Conservation (phyloP, 2,329 filamentous ascomycete species). For the Didymella segeticola region DNA sequence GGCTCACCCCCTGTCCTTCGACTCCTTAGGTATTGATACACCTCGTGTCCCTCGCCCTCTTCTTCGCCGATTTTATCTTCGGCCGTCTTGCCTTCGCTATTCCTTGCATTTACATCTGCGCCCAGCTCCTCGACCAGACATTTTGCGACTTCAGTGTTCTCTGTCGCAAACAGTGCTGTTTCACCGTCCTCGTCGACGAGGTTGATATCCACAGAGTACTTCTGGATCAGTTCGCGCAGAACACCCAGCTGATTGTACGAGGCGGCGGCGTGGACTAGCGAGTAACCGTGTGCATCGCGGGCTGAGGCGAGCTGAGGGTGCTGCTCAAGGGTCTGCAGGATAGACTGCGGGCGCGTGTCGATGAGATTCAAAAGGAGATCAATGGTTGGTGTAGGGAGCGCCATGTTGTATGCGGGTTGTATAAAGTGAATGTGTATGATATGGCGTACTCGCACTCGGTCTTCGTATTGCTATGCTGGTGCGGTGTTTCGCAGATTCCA, state of each 20-base stretch:
- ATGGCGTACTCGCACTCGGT: slow-evolving; percentile 8
- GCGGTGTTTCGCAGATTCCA: not conserved
- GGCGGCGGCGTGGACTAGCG: slow-evolving; percentile 87
- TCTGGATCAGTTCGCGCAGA: slow-evolving; percentile 74
- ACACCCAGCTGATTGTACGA: slow-evolving; percentile 90
- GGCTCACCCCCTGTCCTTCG: slow-evolving; percentile 36
- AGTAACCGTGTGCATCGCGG: slow-evolving; percentile 93
- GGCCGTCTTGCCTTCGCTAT: slow-evolving; percentile 79
- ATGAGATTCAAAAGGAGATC: slow-evolving; percentile 64
- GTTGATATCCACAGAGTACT: slow-evolving; percentile 80
- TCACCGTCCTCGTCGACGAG: slow-evolving; percentile 89
- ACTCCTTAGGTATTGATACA: slow-evolving; percentile 72
- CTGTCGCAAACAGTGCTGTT: slow-evolving; percentile 92
- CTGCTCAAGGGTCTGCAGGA: slow-evolving; percentile 76
- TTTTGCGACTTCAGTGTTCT: slow-evolving; percentile 78
- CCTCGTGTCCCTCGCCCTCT: slow-evolving; percentile 78
- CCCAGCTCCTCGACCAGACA: slow-evolving; percentile 83
- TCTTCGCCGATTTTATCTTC: slow-evolving; percentile 76
- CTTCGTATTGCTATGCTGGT: not conserved
- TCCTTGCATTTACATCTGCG: slow-evolving; percentile 69
- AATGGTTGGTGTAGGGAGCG: slow-evolving; percentile 49
- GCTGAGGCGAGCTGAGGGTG: slow-evolving; percentile 77
- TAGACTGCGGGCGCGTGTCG: slow-evolving; percentile 77
- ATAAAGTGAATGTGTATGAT: not conserved
- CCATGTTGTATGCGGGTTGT: slow-evolving; percentile 23